Evolutionary conservation across 1,284 basidiomycete species (phyloP), one percentile per base, ranked within the genome.

Genomic region (Laetiporus sulphureus): DNA sequence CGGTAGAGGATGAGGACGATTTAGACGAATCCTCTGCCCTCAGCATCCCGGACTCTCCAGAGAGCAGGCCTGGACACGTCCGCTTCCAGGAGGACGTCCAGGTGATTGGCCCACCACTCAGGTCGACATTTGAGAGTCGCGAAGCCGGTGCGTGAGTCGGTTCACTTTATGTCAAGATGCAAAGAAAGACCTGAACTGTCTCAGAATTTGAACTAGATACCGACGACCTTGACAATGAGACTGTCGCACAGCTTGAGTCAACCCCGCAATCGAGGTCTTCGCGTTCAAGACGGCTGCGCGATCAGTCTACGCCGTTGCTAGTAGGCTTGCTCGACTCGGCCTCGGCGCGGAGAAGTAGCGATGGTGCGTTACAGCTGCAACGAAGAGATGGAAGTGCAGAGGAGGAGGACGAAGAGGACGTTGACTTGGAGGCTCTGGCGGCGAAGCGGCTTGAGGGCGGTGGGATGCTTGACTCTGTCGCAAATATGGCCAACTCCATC

Each of bases 401-500:
- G 32, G n/a, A n/a, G n/a, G 49, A 48, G 22, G 63, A 62, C 32
- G 62, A 64, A 32, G 57, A 54, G n/a, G 59, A 72, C 7, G 55
- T 79, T 10, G 77, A 86, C 56, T 60, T 88, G 41, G 80, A 84
- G 25, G 79, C 79, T 47, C 61, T 89, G 21, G 77, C 77, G 20
- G 71, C 75, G 30, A 85, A 84, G 57, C 70, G 72, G 36, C 71
- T 67, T 43, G 73, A 81, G 2, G 90, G 90, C 19, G 91, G 91
- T 21, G 83, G 83, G 1, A 66, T 94, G 63, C 38, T 92, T 2
- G 87, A 91, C 54, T 91, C 87, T 5, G 77, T 93, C 38, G 88
- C 89, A 18, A 93, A 93, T 56, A 93, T 93, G 91, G 91, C 92
- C 22, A 99, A 99, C 62, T 94, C 91, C 5, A 98, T 99, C 40